Percentiles rank a stretch among this genome's conserved stretches.
Evolutionary conservation across 176 grass and related monocot genomes (phyloP).

Genomic region (Phragmites australis): DNA sequence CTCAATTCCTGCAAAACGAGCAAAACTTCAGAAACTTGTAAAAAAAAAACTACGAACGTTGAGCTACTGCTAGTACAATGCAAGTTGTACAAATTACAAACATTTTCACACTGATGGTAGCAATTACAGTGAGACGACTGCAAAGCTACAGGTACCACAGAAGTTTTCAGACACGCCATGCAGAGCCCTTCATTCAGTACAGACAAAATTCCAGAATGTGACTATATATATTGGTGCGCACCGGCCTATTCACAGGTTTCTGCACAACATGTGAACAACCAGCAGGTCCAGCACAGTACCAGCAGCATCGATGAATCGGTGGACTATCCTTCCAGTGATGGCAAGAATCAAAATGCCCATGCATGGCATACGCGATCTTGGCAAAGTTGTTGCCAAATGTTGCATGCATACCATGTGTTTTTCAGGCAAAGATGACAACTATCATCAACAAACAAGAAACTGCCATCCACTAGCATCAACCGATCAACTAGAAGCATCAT

Average conservation of each 20-base stretch:
- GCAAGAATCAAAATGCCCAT: neutral
- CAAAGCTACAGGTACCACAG: neutral
- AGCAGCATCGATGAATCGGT: neutral
- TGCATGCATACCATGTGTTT: slow-evolving; percentile 30
- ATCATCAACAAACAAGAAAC: neutral
- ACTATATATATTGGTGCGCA: slow-evolving; percentile 13
- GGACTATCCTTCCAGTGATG: neutral
- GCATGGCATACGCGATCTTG: neutral
- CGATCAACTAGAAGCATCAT: slow-evolving; percentile 19
- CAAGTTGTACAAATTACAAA: neutral
- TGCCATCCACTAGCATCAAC: neutral
- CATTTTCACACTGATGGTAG: neutral
- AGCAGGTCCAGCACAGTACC: slow-evolving; percentile 13
- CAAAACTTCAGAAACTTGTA: no score
- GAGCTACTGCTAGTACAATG: neutral
- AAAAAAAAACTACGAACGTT: no score
- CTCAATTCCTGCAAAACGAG: slow-evolving; percentile 58
- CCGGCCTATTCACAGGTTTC: slow-evolving; percentile 13
- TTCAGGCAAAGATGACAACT: slow-evolving; percentile 31
- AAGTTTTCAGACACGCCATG: neutral
- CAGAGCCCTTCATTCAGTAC: neutral
- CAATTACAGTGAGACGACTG: neutral
- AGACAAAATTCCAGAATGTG: slow-evolving; percentile 11
- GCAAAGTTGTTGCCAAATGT: neutral
- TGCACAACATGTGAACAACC: slow-evolving; percentile 25